Evolutionary conservation across 106 monocot species (phyloP), one percentile per base, ranked within the genome.

Genomic region (Platanthera zijinensis): DNA sequence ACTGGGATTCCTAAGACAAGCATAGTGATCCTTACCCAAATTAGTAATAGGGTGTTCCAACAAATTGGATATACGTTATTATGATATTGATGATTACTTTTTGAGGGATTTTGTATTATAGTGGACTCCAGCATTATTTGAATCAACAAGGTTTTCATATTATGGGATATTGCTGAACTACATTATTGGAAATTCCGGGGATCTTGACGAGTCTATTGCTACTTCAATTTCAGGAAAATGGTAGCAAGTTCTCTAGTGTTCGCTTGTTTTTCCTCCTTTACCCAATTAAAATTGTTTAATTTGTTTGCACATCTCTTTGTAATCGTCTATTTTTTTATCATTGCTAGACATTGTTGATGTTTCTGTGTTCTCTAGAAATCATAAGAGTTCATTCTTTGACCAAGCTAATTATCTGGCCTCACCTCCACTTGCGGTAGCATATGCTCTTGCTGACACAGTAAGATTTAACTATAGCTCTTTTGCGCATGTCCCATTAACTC

Each of bases 381-480:
- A 87, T 57, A 91, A 83, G 88, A 47, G 88, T 91, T 2, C 88
- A 91, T 79, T 86, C 91, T 48, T 76, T 91, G 49, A 91, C 91
- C 75, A 87, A 80, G 91, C 91, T 52, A 91, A 91, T 54, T 91
- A 91, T 76, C 86, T 91, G 69, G 88, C 91, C 14, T 91, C 91
- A 0, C 91, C 91, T 14, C 91, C 91, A 21, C 82, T 91, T 49
- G 91, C 0, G 25, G 25, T 25, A 25, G 25, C 25, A 25, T 25
- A 25, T 25, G 25, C 25, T 25, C 25, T 25, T 25, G 25, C 25
- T 25, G 25, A 25, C 25, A 25, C 25, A 25, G 25, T 25, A 25
- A 25, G 25, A 25, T 25, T 25, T 25, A 25, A 25, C 25, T 25
- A 25, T 25, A 25, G 25, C 25, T 25, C 25, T 25, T 25, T 25